Evolutionary conservation across 352 stramenopile species (phyloP), one percentile per base, ranked within the genome.

Genomic region (Discostella stelligera): DNA sequence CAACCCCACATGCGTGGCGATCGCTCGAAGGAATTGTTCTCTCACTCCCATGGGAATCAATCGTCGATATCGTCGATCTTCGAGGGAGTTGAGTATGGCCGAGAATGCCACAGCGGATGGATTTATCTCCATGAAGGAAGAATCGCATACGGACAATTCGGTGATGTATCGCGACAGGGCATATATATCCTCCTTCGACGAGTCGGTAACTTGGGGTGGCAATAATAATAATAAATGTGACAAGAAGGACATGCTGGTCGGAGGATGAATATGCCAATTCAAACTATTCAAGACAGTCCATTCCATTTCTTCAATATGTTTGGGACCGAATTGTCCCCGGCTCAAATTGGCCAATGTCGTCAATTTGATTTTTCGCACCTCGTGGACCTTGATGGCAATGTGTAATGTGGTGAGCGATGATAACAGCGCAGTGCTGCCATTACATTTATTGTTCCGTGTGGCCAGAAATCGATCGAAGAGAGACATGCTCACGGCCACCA

Each of bases 261-360:
- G 85, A 14, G 85, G 85, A 75, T 93, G 85, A 7, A 93, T 63
- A 21, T 84, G 78, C 85, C 85, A 93, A 39, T 78, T 62, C n/a
- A 93, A 64, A 16, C 68, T 71, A 9, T 52, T 77, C 4, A 91
- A 54, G 7, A 93, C 80, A 30, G 54, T 49, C 69, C 63, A 86
- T 66, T 93, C 87, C 85, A 93, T 91, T 68, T 89, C 79, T 59
- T 91, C 77, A 75, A 93, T 91, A 62, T 91, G 66, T 8, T 53
- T 18, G 0, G 77, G 52, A 30, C 66, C 71, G 64, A 93, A 93
- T 41, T 91, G 83, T 8, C 87, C 84, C 21, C 87, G 64, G 25
- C 80, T 90, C 13, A 93, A 68, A 60, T 86, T 85, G 0, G 87
- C 77, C 23, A 93, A 50, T 14, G 83, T 93, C 3, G 59, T 79